phyloP scores from a whole-genome alignment of 2,329 filamentous ascomycete species.

The Pyrenophora tritici-repentis region DNA sequence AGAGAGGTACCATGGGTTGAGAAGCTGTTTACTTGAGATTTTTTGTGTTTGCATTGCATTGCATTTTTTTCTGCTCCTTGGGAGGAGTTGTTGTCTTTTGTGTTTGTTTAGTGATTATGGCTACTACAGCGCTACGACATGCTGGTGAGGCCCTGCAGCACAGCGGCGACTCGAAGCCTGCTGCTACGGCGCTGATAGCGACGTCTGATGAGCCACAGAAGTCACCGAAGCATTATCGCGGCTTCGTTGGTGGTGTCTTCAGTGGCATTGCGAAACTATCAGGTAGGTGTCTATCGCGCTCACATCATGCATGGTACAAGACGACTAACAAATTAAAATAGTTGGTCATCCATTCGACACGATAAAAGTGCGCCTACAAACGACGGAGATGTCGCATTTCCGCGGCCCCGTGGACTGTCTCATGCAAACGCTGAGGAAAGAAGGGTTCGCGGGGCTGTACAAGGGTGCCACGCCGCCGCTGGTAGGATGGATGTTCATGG shows the following conservation, averaged over 20 bases:
- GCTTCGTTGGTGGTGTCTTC: conserved; percentile 97
- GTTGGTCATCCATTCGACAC: conserved; percentile 84
- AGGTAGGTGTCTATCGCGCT: conserved; percentile 57
- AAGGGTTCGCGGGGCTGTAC: conserved; percentile 85
- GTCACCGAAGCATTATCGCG: conserved; percentile 72
- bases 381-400: conserved; percentile 77
- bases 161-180: conserved; percentile 26
- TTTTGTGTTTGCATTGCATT: neutral
- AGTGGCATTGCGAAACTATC: conserved; percentile 89
- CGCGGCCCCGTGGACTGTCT: conserved; percentile 84
- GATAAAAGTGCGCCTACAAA: conserved; percentile 94
- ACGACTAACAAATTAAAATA: conserved; percentile 35
- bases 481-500: conserved; percentile 99
- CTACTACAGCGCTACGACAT: conserved; percentile 20
- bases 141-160: conserved; percentile 15
- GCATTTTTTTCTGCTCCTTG: neutral
- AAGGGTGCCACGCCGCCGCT: conserved; percentile 92
- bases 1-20: neutral
- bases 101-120: conserved; percentile 2
- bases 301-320: neutral
- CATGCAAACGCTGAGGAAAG: conserved; percentile 79
- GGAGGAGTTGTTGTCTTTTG: too few species aligned
- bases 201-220: conserved; percentile 34
- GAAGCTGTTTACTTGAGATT: neutral
- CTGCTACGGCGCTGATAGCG: conserved; percentile 32